Conservation (phyloP, 192 early-diverging fungal genomes). For the Coemansia sp. region DNA sequence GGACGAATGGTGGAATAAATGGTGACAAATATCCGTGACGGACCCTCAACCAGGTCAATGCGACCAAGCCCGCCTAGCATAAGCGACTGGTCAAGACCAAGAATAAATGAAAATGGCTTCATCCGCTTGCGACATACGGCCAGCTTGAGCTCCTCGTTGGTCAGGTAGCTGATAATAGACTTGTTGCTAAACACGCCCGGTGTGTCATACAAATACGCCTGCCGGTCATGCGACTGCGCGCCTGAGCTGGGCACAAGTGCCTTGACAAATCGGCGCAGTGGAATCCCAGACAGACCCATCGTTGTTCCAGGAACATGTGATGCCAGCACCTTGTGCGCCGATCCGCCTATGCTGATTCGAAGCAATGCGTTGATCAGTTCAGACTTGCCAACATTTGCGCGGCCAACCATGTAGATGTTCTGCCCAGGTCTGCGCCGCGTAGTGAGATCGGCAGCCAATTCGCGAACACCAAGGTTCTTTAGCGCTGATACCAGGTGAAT, state of each 20-base stretch:
- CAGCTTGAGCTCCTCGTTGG: conserved; percentile 55
- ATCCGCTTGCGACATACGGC: conserved; percentile 46
- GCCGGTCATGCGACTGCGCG: conserved; percentile 32
- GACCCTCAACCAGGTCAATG: conserved; percentile 57
- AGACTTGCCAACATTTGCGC: conserved; percentile 77
- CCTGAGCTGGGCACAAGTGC: conserved; percentile 41
- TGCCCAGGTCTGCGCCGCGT: conserved; percentile 39
- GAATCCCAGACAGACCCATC: conserved; percentile 62
- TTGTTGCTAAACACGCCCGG: conserved; percentile 64
- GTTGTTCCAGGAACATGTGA: conserved; percentile 73
- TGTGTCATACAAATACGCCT: conserved; percentile 58
- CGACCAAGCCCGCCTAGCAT: conserved; percentile 61
- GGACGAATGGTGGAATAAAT: conserved; percentile 56
- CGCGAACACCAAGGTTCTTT: conserved; percentile 58
- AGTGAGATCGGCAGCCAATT: conserved; percentile 51
- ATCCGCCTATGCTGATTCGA: conserved; percentile 53
- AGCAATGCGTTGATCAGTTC: conserved; percentile 69
- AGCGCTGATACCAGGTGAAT: conserved; percentile 62
- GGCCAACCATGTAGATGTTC: conserved; percentile 72
- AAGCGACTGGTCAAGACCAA: conserved; percentile 56
- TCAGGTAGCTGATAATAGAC: conserved; percentile 54
- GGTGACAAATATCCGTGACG: conserved; percentile 55
- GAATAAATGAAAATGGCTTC: conserved; percentile 57
- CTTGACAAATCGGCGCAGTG: conserved; percentile 57
- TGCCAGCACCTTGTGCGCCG: conserved; percentile 57